phyloP scores from a whole-genome alignment of 164 flowering plant species.

The Piper betle region DNA sequence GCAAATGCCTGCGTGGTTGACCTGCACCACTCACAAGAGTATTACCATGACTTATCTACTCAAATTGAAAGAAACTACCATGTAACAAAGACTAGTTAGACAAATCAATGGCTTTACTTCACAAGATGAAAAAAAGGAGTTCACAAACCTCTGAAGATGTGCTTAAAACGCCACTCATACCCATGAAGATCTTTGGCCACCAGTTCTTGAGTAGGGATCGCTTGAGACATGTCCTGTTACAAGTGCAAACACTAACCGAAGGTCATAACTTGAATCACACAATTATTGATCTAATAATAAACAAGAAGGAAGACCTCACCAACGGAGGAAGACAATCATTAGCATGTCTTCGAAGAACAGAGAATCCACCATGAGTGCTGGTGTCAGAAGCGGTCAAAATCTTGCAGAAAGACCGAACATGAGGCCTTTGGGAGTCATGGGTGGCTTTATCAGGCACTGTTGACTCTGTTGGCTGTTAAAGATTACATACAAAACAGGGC shows the following conservation, averaged over 20 bases:
- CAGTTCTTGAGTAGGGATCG: conserved; percentile 68
- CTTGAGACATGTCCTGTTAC: conserved; percentile 56
- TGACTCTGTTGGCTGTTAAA: conserved; percentile 51
- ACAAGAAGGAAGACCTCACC: conserved; percentile 24
- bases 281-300: not conserved
- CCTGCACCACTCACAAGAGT: conserved; percentile 24
- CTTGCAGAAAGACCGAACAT: conserved; percentile 70
- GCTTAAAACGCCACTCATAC: conserved; percentile 76
- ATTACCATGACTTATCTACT: too few species aligned
- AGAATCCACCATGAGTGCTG: conserved; percentile 97
- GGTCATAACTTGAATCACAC: not conserved
- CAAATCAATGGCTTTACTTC: not conserved
- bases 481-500: not conserved
- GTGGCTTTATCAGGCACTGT: conserved; percentile 38
- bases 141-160: conserved; percentile 61
- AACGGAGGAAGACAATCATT: conserved; percentile 78
- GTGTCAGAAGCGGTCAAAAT: conserved; percentile 90
- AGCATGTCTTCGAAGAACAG: conserved; percentile 86
- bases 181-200: conserved; percentile 80
- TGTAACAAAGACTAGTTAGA: not conserved
- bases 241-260: not conserved
- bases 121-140: not conserved
- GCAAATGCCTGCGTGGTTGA: conserved; percentile 90
- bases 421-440: conserved; percentile 31
- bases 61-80: not conserved